Evolutionary conservation across 805 yeast genomes (phyloP), one percentile per base, ranked within the genome.

Genomic region (Ogataea henricii): DNA sequence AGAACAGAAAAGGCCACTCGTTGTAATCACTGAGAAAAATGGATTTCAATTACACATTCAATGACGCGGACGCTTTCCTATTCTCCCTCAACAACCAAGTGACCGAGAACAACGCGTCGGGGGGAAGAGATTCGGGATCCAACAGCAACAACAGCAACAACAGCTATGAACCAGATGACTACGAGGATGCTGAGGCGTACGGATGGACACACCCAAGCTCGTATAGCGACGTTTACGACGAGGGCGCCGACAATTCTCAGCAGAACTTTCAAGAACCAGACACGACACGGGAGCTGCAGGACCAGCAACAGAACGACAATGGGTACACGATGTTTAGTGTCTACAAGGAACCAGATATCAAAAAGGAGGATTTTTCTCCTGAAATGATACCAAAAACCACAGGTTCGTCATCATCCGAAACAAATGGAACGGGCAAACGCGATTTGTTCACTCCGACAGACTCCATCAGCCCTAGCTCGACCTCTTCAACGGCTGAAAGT

Each of bases 1-100:
- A 27, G 30, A 27, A 27, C 30, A 27, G 30, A 27, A 4, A 12
- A 12, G 30, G 30, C 30, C 30, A 27, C 30, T 27, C n/a, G n/a
- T n/a, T n/a, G n/a, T n/a, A n/a, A n/a, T n/a, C n/a, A n/a, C n/a
- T n/a, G n/a, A n/a, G n/a, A n/a, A 30, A 14, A n/a, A 57, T 56
- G 61, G 58, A 52, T 21, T 51, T 56, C 35, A 55, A 52, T 17
- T 62, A 57, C 44, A 40, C 55, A 9, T 62, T 59, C 44, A 45
- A 57, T 27, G 68, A 64, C 37, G 56, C 65, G n/a, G 63, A 62
- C 42, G 53, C 63, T 5, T 55, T 64, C 33, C 49, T 64, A 40
- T 53, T 46, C 27, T 59, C 66, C 7, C 43, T 62, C 20, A 56
- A 58, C 32, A 52, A 55, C 20, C 33, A 33, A 33, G 30, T 20